Base-by-base conservation (phyloP, 2,329 filamentous ascomycete genomes). In the Fusarium pseudograminearum region DNA sequence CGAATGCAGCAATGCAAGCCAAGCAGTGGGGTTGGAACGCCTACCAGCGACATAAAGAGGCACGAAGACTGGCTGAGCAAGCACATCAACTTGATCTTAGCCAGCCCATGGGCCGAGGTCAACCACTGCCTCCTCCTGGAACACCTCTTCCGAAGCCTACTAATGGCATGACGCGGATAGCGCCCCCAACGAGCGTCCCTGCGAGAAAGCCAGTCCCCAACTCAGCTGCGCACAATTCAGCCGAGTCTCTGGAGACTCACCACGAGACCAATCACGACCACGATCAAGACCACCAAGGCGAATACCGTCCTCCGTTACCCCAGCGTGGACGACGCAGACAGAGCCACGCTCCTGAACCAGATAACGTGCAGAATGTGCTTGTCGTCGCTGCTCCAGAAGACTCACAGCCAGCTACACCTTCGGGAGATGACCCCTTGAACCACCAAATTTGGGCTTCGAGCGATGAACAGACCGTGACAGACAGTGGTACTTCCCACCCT, bases 31-130 rank as follows among this genome's bases (percentile, higher is more conserved):
- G 87, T 4, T 84, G 85, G 79, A 87, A 85, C 66, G 86, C 87
- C 3, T 79, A 87, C 15, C 85, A 87, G 66, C 80, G 84, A 59
- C 82, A 84, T 60, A 84, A 83, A 45, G 83, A 85, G 45, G 77
- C 76, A 30, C 80, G 78, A 47, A 78, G 76, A 54, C 74, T 76
- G 26, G 74, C 72, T 16, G 79, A 81, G 5, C 74, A 75, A 20
- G 61, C 69, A 26, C 73, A 61, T 26, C 76, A 76, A 11, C 76
- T 88, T 65, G 78, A 88, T 80, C 70, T 86, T 62, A 80, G 78
- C 69, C 87, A 93, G 72, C 93, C 93, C 3, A 93, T 97, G 83
- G 94, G 94, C 2, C 87, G 93, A 40, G 93, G 93, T 0, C 90
- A 91, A 72, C 93, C 93, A 2, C 82, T 97, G 20, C 93, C 93